Conservation (phyloP, 768 basidiomycete species). For the Russula ochroleuca region DNA sequence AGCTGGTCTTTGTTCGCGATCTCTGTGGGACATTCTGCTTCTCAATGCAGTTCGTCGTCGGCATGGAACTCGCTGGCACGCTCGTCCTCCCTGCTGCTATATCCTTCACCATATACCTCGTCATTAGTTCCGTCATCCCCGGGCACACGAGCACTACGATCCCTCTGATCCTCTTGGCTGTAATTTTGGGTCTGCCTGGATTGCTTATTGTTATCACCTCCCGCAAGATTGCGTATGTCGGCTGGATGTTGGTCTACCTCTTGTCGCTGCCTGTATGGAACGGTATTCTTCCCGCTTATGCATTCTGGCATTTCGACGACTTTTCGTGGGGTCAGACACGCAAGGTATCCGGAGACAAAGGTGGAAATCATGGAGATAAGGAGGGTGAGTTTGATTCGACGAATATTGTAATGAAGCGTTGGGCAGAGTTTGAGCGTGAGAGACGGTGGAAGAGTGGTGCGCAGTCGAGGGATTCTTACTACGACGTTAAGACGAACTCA, state of each 20-base stretch:
- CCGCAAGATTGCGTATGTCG: constrained; percentile 87
- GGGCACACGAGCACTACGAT: constrained; percentile 74
- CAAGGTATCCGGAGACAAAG: constrained; percentile 54
- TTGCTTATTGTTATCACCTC: constrained; percentile 94
- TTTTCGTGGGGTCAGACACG: constrained; percentile 97
- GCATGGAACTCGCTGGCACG: constrained; percentile 96
- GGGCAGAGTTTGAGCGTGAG: constrained; percentile 97
- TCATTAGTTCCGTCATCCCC: constrained; percentile 84
- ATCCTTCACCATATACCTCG: constrained; percentile 91
- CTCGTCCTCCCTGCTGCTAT: constrained; percentile 96
- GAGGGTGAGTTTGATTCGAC: constrained; percentile 96
- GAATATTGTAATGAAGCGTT: constrained; percentile 98
- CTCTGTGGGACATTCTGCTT: constrained; percentile 99
- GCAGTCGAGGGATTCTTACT: constrained; percentile 74
- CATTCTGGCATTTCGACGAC: constrained; percentile 99
- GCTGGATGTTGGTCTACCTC: constrained; percentile 97
- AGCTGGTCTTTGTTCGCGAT: constrained; percentile 90
- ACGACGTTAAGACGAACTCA: constrained; percentile 46
- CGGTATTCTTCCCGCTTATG: constrained; percentile 88
- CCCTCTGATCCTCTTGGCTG: constrained; percentile 85
- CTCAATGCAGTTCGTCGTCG: constrained; percentile 99
- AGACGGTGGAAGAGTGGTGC: constrained; percentile 87
- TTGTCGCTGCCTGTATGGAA: constrained; percentile 96
- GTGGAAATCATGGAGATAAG: constrained; percentile 77
- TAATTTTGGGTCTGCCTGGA: constrained; percentile 95